Evolutionary conservation across 257 asterid species (phyloP), one percentile per base, ranked within the genome.

Genomic region (Solanum sejunctum): DNA sequence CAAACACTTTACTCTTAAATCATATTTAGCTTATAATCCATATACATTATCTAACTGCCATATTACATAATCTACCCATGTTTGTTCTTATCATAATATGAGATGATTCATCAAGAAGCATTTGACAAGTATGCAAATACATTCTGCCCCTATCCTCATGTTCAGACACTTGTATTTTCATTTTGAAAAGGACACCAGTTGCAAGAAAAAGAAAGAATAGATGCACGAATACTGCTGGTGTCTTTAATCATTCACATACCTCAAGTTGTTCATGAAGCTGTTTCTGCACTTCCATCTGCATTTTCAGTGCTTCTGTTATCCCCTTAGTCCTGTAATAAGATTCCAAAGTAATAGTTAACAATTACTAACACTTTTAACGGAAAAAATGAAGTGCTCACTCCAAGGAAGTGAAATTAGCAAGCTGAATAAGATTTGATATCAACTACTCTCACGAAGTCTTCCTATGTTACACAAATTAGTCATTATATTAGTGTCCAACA

Each of bases 271-370:
- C 98, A 18, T 95, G 97, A 83, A 95, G 95, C 88, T 92, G 95
- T 88, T 95, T 95, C 93, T 95, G 98, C 20, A 95, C 98, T 86
- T 95, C 98, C 94, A 95, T 92, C 89, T 95, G 98, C 82, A 95
- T 67, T 85, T 93, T 90, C 82, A 95, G 90, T 80, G 98, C 98
- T 89, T 95, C 98, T 36, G 95, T 92, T 69, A 95, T 93, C 26
- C 95, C 95, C 89, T 87, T 88, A 13, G 93, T 92, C 92, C 98
- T 95, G 94, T 66, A 26, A 39, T 51, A 80, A 63, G 73, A 81
- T 54, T 82, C 39, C 84, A 61, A 26, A 45, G 13, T 45, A 72
- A 45, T 12, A 71, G 43, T 20, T 43, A 45, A 81, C 11, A 39
- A 56, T 41, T 41, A 17, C 20, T 41, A 36, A 28, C 39, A 58